phyloP scores from a whole-genome alignment of 2,329 filamentous ascomycete genomes.

The Xylaria sp. region DNA sequence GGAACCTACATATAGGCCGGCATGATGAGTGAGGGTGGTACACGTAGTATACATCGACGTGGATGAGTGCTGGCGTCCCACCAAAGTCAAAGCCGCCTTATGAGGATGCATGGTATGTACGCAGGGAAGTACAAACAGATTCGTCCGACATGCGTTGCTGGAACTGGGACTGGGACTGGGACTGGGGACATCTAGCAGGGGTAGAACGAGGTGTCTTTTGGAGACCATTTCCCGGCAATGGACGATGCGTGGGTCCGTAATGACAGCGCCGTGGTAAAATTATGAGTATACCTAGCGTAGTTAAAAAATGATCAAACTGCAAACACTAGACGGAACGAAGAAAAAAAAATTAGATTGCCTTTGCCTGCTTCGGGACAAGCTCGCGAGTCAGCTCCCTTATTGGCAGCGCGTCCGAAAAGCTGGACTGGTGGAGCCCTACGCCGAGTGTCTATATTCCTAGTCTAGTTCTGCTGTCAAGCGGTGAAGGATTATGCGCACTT shows the following conservation, averaged over 20 bases:
- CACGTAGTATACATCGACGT: conserved; percentile 41
- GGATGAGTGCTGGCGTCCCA: conserved; percentile 42
- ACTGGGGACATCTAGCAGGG: conserved; percentile 24
- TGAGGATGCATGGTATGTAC: conserved; percentile 36
- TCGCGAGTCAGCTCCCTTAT: conserved; percentile 42
- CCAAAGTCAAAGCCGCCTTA: conserved; percentile 45
- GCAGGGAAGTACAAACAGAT: conserved; percentile 30
- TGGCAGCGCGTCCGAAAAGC: conserved; percentile 41
- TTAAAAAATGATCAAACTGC: conserved; percentile 7
- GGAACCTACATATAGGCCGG: conserved; percentile 42
- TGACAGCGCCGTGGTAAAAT: conserved; percentile 34
- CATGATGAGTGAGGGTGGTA: conserved; percentile 32
- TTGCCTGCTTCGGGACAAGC: conserved; percentile 42
- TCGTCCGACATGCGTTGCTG: conserved; percentile 39
- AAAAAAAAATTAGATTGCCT: conserved; percentile 37
- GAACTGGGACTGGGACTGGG: conserved; percentile 34
- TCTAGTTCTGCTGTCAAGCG: conserved; percentile 42
- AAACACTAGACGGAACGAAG: conserved; percentile 30
- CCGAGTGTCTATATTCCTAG: conserved; percentile 39
- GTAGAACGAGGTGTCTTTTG: conserved; percentile 28
- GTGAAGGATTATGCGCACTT: conserved; percentile 47
- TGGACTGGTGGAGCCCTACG: conserved; percentile 45
- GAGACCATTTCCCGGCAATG: conserved; percentile 42
- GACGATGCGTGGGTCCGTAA: conserved; percentile 40
- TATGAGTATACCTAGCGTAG: not conserved